Percentiles rank a stretch among this genome's conserved stretches.
phyloP scores from a whole-genome alignment of 2,329 filamentous ascomycete genomes.

The Lithohypha guttulata region DNA sequence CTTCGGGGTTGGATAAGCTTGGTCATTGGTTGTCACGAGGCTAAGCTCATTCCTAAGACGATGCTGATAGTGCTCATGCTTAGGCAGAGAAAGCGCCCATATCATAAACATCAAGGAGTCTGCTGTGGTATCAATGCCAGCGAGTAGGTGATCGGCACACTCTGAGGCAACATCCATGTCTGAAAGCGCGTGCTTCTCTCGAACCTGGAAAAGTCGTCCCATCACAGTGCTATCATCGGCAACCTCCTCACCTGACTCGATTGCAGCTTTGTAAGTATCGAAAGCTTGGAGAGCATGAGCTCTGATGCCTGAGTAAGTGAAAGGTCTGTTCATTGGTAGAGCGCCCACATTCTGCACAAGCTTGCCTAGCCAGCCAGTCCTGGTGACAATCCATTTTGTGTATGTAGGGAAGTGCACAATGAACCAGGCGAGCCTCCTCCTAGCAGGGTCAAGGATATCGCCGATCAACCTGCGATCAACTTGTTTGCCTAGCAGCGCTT shows the following conservation, averaged over 20 bases:
- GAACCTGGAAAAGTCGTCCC: conserved; percentile 17
- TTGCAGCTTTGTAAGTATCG: conserved; percentile 23
- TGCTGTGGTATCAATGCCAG: conserved; percentile 43
- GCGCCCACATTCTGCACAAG: conserved; percentile 27
- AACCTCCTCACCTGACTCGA: conserved; percentile 21
- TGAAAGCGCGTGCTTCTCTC: conserved; percentile 25
- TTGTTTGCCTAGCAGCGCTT: conserved; percentile 31
- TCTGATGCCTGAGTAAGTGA: conserved; percentile 43
- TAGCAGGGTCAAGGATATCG: conserved; percentile 40
- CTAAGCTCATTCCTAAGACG: conserved; percentile 36
- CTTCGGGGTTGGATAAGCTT: conserved; percentile 29
- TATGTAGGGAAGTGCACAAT: conserved; percentile 35
- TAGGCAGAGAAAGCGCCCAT: conserved; percentile 39
- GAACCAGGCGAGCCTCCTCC: conserved; percentile 41
- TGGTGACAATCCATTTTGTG: conserved; percentile 41
- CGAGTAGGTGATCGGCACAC: conserved; percentile 43
- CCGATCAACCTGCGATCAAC: conserved; percentile 33
- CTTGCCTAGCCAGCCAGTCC: conserved; percentile 29
- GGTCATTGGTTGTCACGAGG: conserved; percentile 19
- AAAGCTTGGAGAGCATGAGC: conserved; percentile 32
- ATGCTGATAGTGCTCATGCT: conserved; percentile 33
- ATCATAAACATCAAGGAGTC: conserved; percentile 43
- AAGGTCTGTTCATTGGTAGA: conserved; percentile 41
- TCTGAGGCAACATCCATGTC: conserved; percentile 44
- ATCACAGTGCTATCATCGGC: conserved; percentile 18